Evolutionary conservation across 768 basidiomycete genomes (phyloP), one percentile per base, ranked within the genome.

Genomic region (Lentinula aciculospora): DNA sequence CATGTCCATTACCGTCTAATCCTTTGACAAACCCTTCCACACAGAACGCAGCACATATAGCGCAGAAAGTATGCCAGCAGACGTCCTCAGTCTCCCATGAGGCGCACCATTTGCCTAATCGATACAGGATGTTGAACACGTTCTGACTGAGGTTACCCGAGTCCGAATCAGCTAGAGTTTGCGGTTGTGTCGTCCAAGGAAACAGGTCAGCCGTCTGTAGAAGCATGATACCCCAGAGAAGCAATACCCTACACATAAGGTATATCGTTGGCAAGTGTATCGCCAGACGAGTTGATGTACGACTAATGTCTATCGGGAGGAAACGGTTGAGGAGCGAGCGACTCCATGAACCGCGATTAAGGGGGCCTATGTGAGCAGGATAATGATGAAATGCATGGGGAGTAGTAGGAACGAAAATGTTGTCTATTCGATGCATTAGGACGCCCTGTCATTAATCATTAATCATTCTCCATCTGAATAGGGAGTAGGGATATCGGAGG

Each of bases 11-110:
- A 0, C 88, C 88, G 65, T 89, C 88, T 25, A 91, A 68, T 6
- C 85, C 86, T 54, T 81, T 82, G 23, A 85, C 81, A 21, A 90
- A 75, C 0, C 84, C 81, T 55, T 88, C 86, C 8, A 88, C 75
- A 51, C 80, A 79, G 39, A 89, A 81, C 0, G 84, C 82, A 17
- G 70, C 74, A 60, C 89, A 89, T 8, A 88, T 79, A 12, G 89
- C 73, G 39, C 78, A 76, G 66, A 91, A 92, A 0, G 87, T 89
- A 31, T 71, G 72, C 89, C 90, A 92, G 66, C 88, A 89, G 9
- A 91, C 72, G 25, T 83, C 75, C 0, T 76, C 68, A 75, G 87
- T 89, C 36, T 83, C 79, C 62, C 75, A 76, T 32, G 70, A 63
- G 7, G 73, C 67, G 4, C 67, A 75, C 84, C 82, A 85, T 0